Evolutionary conservation across 148 eudicot species (phyloP).

Genomic region (Dianthus caryophyllus): DNA sequence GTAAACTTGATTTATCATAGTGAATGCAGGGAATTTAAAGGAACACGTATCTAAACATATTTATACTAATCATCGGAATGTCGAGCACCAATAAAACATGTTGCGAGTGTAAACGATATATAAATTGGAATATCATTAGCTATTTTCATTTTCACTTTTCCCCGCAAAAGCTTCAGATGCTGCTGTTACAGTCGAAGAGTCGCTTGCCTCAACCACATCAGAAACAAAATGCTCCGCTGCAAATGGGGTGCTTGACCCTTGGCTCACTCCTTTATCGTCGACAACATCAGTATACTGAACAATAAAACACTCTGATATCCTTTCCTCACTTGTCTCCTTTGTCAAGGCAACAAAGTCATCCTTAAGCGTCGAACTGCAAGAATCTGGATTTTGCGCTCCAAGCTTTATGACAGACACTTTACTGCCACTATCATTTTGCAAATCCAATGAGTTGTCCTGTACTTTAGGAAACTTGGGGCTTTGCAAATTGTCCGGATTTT

Average conservation of each 20-base stretch:
- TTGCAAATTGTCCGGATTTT: not conserved
- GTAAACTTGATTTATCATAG: no score
- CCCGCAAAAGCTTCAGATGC: conserved; percentile 19
- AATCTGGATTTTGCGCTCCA: not conserved
- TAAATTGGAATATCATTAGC: conserved; percentile 6
- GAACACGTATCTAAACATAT: not conserved
- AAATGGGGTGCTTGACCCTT: conserved; percentile 42
- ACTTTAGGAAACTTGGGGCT: conserved; percentile 25
- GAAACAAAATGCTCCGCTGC: conserved; percentile 32
- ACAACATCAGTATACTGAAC: conserved; percentile 12
- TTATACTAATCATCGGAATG: conserved; percentile 1
- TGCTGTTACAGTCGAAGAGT: conserved; percentile 17
- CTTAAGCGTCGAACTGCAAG: not conserved
- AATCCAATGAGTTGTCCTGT: conserved; percentile 22
- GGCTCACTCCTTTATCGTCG: not conserved
- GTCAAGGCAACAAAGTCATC: not conserved
- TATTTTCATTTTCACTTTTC: conserved; percentile 28
- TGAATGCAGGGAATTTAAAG: no score
- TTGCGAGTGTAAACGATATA: conserved; percentile 12
- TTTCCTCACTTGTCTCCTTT: not conserved
- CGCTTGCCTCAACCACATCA: conserved; percentile 21
- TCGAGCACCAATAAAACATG: conserved; percentile 10
- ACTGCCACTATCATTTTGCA: conserved; percentile 8
- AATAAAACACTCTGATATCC: conserved; percentile 3
- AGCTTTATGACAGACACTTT: not conserved